Base-by-base conservation (phyloP, 1,284 basidiomycete genomes). In the Cutaneotrichosporon sp. region DNA sequence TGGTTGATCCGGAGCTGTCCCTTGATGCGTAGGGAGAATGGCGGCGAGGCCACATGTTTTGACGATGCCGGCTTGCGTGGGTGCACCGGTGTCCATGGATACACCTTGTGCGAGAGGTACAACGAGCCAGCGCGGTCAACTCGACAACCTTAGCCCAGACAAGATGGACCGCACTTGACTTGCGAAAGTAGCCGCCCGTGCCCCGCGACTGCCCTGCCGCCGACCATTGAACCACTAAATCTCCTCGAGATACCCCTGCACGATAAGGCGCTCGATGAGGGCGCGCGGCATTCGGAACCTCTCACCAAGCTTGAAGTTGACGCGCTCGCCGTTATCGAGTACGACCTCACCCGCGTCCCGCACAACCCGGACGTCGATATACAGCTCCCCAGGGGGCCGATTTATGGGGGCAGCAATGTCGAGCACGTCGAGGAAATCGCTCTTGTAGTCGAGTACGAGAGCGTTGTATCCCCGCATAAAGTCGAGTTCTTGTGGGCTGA, bases 401-500 rank as follows among this genome's bases (percentile, higher is more conserved):
- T 80, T 80, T 51, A 92, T 84, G 53, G 84, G 83, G 1, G 86
- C 85, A 41, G 86, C 85, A 52, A 94, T 81, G 75, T 94, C 89
- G 62, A 93, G 78, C 65, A 93, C 88, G 64, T 87, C 84, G 33
- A 87, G 82, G 68, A 90, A 91, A 54, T 89, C 87, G 31, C 83
- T 81, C 57, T 92, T 85, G 71, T 90, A 93, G 53, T 86, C 82
- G 79, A 90, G 84, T 52, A 92, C 80, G 20, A 86, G 82, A 26
- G 81, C 79, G 61, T 88, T 84, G 76, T 97, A 97, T 57, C 83
- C 81, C 50, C 88, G 80, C 42, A 96, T 74, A 70, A 90, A 97
- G 71, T 93, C 90, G 51, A 94, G 85, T 69, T 97, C 93, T 65
- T 90, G 85, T 0, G 91, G 89, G 0, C 86, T 87, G 33, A 97